Base-by-base conservation (phyloP, 169 alveolate species). In the Eimeria zaria region DNA sequence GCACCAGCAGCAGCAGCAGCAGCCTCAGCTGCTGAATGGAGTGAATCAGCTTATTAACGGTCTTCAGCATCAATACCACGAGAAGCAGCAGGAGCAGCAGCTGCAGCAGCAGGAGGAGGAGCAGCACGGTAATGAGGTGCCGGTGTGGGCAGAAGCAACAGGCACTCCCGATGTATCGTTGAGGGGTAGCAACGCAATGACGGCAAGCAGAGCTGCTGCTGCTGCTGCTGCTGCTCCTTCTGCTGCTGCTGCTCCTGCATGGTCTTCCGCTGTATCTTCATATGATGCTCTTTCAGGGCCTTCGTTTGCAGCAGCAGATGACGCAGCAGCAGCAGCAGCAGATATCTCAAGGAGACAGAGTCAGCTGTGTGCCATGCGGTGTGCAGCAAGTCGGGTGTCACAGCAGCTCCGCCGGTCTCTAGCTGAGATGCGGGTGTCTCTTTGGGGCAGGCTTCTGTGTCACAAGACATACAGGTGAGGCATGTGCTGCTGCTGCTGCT, bases 1-100 rank as follows among this genome's bases (percentile, higher is more conserved):
- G 92, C 80, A 85, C 80, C 73, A 81, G 91, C 73, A 81, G 91
- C 73, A 81, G 64, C 39, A 81, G 73, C 91, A 81, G 73, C 91
- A 81, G 74, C 91, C 51, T 58, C 74, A 81, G 74, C 74, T 22
- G 91, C 74, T 11, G 36, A 51, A 81, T 30, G 71, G 73, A 14
- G 27, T n/a, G 6, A 22, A 16, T 30, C 12, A 36, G 20, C 36
- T 51, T 51, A 22, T 73, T 81, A 44, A 36, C 60, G 78, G 80
- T 27, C 44, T 53, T 71, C 80, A 30, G 58, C 58, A 33, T 60
- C 12, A 84, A 73, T 41, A 60, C 48, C 55, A 33, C 39, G 39
- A 24, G 24, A 46, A 16, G 60, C 48, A 85, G 92, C 80, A 85
- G 92, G 80, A 58, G 55, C 60, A 30, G 60, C 71, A 53, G 92